phyloP scores from a whole-genome alignment of 129 eudicot species.

The Pittosporum tobira region DNA sequence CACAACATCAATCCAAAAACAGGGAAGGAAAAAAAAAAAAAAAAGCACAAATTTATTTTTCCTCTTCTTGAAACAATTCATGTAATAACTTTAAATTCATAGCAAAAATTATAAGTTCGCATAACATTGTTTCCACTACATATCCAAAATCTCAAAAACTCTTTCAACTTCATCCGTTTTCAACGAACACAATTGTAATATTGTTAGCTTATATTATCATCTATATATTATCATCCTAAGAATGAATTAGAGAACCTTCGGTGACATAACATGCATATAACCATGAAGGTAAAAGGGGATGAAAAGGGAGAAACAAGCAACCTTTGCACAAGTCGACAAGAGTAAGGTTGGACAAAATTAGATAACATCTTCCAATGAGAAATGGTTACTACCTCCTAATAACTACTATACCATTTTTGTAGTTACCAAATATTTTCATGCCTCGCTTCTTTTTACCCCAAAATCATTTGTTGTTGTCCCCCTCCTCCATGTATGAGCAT shows the following conservation, averaged over 20 bases:
- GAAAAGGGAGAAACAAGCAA: slow-evolving; percentile 9
- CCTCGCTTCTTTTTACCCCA: slow-evolving; percentile 27
- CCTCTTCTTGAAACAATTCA: too few relatives aligned
- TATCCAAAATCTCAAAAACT: too few relatives aligned
- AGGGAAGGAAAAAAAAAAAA: too few relatives aligned
- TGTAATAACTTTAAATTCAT: too few relatives aligned
- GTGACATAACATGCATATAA: background rate
- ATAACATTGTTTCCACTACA: too few relatives aligned
- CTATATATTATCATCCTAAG: too few relatives aligned
- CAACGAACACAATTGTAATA: too few relatives aligned
- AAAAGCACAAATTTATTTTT: too few relatives aligned
- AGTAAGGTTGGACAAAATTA: slow-evolving; percentile 13
- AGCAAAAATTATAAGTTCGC: too few relatives aligned
- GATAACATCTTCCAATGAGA: slow-evolving; percentile 16
- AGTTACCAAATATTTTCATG: slow-evolving; percentile 8
- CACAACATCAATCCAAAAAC: too few relatives aligned
- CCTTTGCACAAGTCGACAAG: background rate
- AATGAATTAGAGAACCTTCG: background rate
- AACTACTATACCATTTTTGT: slow-evolving; percentile 34
- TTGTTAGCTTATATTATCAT: too few relatives aligned
- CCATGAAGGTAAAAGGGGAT: slow-evolving; percentile 12
- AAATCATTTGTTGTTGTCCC: slow-evolving; percentile 38
- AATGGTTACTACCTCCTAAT: slow-evolving; percentile 22
- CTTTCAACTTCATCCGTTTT: too few relatives aligned
- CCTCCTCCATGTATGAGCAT: slow-evolving; percentile 49